Evolutionary conservation across 192 early-diverging fungal genomes (phyloP), one percentile per base, ranked within the genome.

Genomic region (Glomus cerebriforme): DNA sequence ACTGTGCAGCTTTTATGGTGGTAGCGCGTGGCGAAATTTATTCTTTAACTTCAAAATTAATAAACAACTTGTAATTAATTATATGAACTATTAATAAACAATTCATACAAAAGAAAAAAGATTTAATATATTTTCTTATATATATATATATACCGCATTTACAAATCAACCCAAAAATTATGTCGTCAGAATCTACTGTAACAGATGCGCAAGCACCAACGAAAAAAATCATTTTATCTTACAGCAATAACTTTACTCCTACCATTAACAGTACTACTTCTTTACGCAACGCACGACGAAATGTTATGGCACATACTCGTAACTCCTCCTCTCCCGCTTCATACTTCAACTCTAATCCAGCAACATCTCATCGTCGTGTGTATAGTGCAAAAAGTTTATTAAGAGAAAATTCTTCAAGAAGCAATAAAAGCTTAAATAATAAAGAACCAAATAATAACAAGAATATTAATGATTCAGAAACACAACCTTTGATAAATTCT

Each of bases 331-430:
- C 37, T 47, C 39, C 69, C 13, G 35, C n/a, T 17, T 26, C 69
- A 47, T 71, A 26, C 27, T 35, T 71, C 22, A 27, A 45, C 35
- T 3, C 19, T 29, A 35, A 19, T 71, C 49, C 65, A 8, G 7
- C 62, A 22, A 17, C 69, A 15, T 45, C 69, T 35, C 37, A 71
- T 71, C 24, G 39, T 45, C 69, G 39, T 71, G 39, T 47, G 49
- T 26, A 47, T 71, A 71, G 43, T 71, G 69, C 32, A 10, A n/a
- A n/a, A 31, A 68, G 22, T 68, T 0, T 35, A 9, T 68, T 34
- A 68, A 24, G 27, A 63, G 24, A 22, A 26, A 63, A 26, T 63
- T 27, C 26, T 29, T 27, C n/a, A 27, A 8, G 24, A 24, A 29
- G 27, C 27, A 24, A 9, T 26, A 63, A 27, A 63, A 27, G 4